Evolutionary conservation across 2,329 filamentous ascomycete genomes (phyloP), one percentile per base, ranked within the genome.

Genomic region (Pezicula rhizophila): DNA sequence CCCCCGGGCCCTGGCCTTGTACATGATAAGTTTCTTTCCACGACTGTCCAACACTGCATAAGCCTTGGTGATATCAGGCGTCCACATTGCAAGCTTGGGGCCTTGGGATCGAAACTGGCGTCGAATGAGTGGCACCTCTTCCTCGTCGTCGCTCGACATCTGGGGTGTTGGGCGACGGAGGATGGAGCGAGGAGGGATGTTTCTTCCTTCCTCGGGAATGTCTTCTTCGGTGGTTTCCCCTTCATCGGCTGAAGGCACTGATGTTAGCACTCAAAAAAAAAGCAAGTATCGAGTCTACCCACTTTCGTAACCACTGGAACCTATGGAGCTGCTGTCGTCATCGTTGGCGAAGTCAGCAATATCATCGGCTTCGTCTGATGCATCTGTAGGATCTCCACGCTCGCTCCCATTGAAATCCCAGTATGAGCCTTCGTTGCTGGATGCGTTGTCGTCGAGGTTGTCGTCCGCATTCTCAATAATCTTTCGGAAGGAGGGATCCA

Each of bases 381-480:
- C 66, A 48, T 71, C 70, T 37, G 64, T 66, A 50, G 59, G 50
- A 15, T 47, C 40, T 34, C 47, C 46, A 25, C 34, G 46, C 26
- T 56, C 53, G 45, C 51, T 51, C 2, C 46, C 54, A 33, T 51
- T 41, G 37, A 54, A 55, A 46, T 59, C 58, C 57, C 54, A 57
- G 33, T 54, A 58, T 28, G 57, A 57, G 17, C 53, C 58, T 41
- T 57, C 60, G 25, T 53, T 49, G 34, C 52, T 54, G 20, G 45
- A 43, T 34, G 50, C 56, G 11, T 52, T 52, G 31, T 55, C 49
- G 33, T 52, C 42, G 41, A 50, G 55, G 31, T 80, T 77, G 45
- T 79, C 71, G 44, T 75, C 73, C n/a, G 88, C 82, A 54, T 79
- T 76, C 62, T 90, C 85, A 55, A 91, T 85, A 68, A 88, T 82